A percentile compares a stretch with the other conserved stretches of the same genome.
Conservation (phyloP, 306 rosid species). For the Prunus salicina region DNA sequence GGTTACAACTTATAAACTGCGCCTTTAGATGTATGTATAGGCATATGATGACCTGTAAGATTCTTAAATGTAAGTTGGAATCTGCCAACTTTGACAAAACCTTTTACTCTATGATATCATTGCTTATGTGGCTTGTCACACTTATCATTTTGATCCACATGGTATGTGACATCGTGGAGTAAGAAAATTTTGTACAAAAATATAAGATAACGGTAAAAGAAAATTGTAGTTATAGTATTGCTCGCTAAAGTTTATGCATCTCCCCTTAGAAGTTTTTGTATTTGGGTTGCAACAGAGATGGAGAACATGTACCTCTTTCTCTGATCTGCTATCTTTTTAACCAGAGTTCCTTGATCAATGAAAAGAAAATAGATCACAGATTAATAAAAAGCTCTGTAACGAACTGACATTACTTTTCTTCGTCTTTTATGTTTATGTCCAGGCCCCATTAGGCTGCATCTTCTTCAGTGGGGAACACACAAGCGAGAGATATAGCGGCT, state of each 20-base stretch:
- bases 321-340: not conserved
- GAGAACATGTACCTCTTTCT: not conserved
- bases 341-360: not conserved
- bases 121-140: not conserved
- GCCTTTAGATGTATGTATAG: not conserved
- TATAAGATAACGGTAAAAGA: not conserved
- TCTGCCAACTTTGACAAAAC: not conserved
- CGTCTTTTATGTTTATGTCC: constrained; percentile 16
- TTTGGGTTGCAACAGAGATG: not conserved
- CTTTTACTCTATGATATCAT: not conserved
- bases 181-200: not conserved
- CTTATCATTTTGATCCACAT: not conserved
- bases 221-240: not conserved
- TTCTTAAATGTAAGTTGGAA: not conserved
- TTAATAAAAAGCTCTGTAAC: not conserved
- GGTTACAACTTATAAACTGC: not conserved
- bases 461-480: constrained; percentile 94
- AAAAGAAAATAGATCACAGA: not conserved
- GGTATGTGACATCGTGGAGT: not conserved
- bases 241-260: not conserved
- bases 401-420: not conserved
- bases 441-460: constrained; percentile 82
- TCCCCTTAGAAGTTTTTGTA: not conserved
- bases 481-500: constrained; percentile 79
- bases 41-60: too few species aligned